Evolutionary conservation across 345 rosid genomes (phyloP).

Genomic region (Citrus glauca): DNA sequence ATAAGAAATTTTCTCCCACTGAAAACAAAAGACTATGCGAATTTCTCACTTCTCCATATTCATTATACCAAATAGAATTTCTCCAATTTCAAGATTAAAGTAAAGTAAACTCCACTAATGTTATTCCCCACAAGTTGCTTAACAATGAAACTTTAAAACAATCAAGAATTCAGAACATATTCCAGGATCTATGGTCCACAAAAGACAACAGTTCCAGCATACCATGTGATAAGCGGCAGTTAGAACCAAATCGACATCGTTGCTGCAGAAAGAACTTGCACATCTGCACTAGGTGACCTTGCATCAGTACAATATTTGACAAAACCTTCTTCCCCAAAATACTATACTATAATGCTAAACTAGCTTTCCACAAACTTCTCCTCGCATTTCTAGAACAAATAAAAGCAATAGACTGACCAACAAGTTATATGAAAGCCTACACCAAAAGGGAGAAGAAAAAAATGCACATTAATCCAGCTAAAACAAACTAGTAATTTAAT

Average conservation of each 20-base stretch:
- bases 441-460: background rate
- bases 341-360: background rate
- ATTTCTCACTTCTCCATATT: background rate
- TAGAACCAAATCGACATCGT: slow-evolving; percentile 90
- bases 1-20: background rate
- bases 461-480: background rate
- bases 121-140: slow-evolving; percentile 1
- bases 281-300: slow-evolving; percentile 66
- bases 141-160: background rate
- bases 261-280: slow-evolving; percentile 98
- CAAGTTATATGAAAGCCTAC: background rate
- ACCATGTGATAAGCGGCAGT: slow-evolving; percentile 94
- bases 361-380: background rate
- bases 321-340: background rate
- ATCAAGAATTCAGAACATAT: background rate
- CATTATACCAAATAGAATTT: background rate
- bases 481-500: background rate
- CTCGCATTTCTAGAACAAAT: background rate
- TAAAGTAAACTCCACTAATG: background rate
- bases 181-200: slow-evolving; percentile 10
- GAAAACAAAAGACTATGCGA: background rate
- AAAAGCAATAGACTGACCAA: background rate
- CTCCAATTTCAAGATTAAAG: background rate
- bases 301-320: slow-evolving; percentile 44
- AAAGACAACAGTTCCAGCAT: slow-evolving; percentile 34